A percentile compares a stretch with the other conserved stretches of the same genome.
Evolutionary conservation across 2,329 filamentous ascomycete genomes (phyloP).

Genomic region (Monascus ruber): DNA sequence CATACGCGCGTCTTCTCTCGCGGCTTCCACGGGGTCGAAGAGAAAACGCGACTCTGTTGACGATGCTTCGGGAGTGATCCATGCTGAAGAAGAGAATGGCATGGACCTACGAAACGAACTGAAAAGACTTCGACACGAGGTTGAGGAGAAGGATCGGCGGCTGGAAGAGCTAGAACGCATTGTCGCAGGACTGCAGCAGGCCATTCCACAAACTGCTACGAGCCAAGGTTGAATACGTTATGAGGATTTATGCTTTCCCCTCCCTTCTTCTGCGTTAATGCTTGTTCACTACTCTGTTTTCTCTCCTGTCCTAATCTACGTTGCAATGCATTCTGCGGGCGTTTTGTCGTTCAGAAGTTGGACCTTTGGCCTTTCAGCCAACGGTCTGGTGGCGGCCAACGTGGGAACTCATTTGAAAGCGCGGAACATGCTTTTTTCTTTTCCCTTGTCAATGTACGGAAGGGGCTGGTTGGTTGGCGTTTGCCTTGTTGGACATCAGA

Average conservation of each 20-base stretch:
- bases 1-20: constrained; percentile 15
- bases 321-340: too few species aligned
- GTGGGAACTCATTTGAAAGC: too few species aligned
- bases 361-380: too few species aligned
- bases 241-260: constrained; percentile 2
- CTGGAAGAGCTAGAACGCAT: constrained; percentile 31
- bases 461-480: too few species aligned
- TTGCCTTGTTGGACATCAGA: too few species aligned
- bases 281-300: constrained; percentile 4
- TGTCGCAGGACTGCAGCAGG: constrained; percentile 25
- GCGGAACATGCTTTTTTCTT: constrained; percentile 4
- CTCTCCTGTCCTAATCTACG: constrained; percentile 1
- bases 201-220: constrained; percentile 20
- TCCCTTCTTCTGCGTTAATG: constrained; percentile 2
- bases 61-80: constrained; percentile 12
- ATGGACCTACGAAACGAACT: constrained; percentile 48
- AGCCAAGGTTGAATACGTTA: constrained; percentile 7
- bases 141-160: constrained; percentile 43
- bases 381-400: too few species aligned
- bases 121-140: constrained; percentile 55
- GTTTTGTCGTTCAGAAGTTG: too few species aligned
- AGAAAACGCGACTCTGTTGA: constrained; percentile 24
- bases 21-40: constrained; percentile 17
- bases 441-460: background rate
- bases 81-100: constrained; percentile 31